These are phyloP conservation scores for Aspergillus pseudotamarii DNA, from an alignment of 2,329 filamentous ascomycete species.

Conservation along the genomic window DNA sequence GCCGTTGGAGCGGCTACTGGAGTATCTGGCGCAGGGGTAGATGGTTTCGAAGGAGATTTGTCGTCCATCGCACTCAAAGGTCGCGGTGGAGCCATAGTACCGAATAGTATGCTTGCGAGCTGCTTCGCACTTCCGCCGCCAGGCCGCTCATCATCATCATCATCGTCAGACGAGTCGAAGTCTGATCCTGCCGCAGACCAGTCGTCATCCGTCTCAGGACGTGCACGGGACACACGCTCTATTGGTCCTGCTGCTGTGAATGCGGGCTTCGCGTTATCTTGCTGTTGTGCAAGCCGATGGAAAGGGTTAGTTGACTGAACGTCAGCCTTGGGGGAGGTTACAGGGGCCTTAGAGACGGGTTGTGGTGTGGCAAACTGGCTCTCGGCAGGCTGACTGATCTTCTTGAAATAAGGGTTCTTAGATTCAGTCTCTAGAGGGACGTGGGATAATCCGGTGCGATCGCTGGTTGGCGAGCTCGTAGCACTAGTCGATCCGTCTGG, in stretches of 20 bases:
- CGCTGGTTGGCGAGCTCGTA: conserved; percentile 51
- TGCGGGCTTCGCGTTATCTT: conserved; percentile 53
- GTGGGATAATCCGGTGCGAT: conserved; percentile 56
- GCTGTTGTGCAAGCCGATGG: conserved; percentile 77
- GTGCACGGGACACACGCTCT: conserved; percentile 54
- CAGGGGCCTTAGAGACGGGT: conserved; percentile 46
- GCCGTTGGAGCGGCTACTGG: conserved; percentile 41
- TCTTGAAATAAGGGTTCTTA: conserved; percentile 93
- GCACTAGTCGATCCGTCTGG: conserved; percentile 56
- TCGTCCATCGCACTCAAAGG: conserved; percentile 82
- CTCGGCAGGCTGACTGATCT: conserved; percentile 72
- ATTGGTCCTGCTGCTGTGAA: conserved; percentile 54
- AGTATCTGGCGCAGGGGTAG: conserved; percentile 47
- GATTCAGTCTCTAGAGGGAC: conserved; percentile 71
- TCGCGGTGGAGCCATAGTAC: conserved; percentile 92
- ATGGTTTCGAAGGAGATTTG: conserved; percentile 56
- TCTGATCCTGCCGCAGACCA: conserved; percentile 82
- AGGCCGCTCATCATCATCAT: conserved; percentile 78
- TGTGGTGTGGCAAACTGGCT: conserved; percentile 51
- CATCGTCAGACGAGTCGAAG: conserved; percentile 70
- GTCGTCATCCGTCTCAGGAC: conserved; percentile 69
- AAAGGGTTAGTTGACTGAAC: conserved; percentile 91
- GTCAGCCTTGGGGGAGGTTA: conserved; percentile 43
- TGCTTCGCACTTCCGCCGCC: conserved; percentile 85
- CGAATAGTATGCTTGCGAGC: conserved; percentile 91